Conservation (phyloP, 176 grass and related monocot genomes). For the Metroxylon sagu region DNA sequence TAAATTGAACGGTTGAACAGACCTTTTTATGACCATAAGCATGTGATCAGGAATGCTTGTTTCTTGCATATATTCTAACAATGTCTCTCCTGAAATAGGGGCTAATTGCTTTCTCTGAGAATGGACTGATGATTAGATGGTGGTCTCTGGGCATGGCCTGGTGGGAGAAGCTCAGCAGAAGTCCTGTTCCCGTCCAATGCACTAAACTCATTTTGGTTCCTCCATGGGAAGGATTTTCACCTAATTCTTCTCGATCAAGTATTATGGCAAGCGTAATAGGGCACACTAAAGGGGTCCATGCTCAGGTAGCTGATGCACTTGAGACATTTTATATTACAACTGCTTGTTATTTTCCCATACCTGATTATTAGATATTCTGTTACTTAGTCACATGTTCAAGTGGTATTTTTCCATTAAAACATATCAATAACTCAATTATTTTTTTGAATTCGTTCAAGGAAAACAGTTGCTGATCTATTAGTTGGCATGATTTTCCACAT, state of each 20-base stretch:
- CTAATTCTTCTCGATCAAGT: slow-evolving; percentile 79
- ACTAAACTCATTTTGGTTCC: slow-evolving; percentile 97
- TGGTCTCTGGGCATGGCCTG: slow-evolving; percentile 90
- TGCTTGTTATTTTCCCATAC: slow-evolving; percentile 14
- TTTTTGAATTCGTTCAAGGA: too few species aligned
- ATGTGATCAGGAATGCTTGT: background rate
- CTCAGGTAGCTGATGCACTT: slow-evolving; percentile 34
- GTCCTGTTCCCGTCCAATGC: slow-evolving; percentile 76
- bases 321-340: background rate
- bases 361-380: background rate
- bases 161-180: slow-evolving; percentile 97
- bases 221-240: slow-evolving; percentile 96
- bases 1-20: too few species aligned
- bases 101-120: slow-evolving; percentile 90
- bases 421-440: background rate
- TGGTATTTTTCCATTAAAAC: slow-evolving; percentile 1
- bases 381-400: slow-evolving; percentile 9
- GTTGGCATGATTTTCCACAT: too few species aligned
- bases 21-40: too few species aligned
- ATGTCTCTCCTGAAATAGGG: slow-evolving; percentile 33
- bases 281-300: slow-evolving; percentile 46
- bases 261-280: slow-evolving; percentile 64
- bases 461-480: too few species aligned
- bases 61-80: background rate
- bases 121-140: slow-evolving; percentile 99